Evolutionary conservation across 2,329 filamentous ascomycete genomes (phyloP), one percentile per base, ranked within the genome.

Genomic region (Aureobasidium sp.): DNA sequence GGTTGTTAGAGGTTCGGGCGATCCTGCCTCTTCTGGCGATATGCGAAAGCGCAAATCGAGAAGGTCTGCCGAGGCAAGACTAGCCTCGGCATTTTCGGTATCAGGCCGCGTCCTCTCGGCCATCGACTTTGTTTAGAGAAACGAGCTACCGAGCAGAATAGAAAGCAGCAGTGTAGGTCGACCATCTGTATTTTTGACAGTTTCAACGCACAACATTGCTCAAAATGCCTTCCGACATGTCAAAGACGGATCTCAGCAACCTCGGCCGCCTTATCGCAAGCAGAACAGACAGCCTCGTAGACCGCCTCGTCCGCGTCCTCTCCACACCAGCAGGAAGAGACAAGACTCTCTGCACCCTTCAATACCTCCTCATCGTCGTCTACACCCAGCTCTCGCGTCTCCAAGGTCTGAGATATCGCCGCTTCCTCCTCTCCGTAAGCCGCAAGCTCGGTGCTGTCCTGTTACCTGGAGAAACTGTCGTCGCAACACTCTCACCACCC

Each of bases 311-410:
- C 5, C 66, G 65, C 50, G 67, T 77, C 44, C 68, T 79, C 60
- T 75, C 74, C 49, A 76, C 73, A 27, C 72, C 76, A 21, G 58
- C 68, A 21, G 74, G 74, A 64, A 73, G 72, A 57, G 75, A 79
- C 65, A 68, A 70, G 32, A 68, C 74, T 57, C 74, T 79, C 55
- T 73, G 72, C 67, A 79, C 77, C 10, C 67, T 75, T 13, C 69
- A 68, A 66, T 80, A 78, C 71, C 77, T 75, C 48, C 72, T 79
- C 32, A 71, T 71, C 25, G 71, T 79, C 63, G 61, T 77, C 9
- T 71, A 73, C 65, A 69, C 75, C 3, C 69, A 75, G 29, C 70
- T 78, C 62, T 72, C 71, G 16, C 70, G 66, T n/a, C 60, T 74
- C 7, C 73, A 78, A 47, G 65, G 68, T 16, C 63, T 64, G 11